A percentile compares a stretch with the other conserved stretches of the same genome.
phyloP scores from a whole-genome alignment of 768 basidiomycete genomes.

The Gelatoporia subvermispora region DNA sequence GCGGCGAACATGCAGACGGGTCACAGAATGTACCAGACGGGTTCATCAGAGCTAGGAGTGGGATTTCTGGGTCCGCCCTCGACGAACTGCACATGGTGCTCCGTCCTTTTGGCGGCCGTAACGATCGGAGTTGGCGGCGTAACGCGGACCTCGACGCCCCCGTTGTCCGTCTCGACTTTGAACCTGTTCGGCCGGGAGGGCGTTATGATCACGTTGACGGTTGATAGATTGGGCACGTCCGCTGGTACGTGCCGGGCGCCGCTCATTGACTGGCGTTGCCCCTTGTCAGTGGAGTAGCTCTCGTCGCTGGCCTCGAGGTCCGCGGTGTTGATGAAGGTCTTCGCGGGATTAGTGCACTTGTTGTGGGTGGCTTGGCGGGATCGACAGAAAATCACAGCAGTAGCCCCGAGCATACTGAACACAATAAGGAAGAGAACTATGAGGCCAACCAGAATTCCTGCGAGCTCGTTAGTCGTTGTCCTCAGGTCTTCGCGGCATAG shows the following conservation, averaged over 20 bases:
- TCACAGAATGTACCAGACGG: too few relatives aligned
- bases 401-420: slow-evolving; percentile 11
- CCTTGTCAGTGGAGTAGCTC: not conserved
- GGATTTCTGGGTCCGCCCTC: too few relatives aligned
- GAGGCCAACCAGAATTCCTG: slow-evolving; percentile 12
- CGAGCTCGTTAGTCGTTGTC: too few relatives aligned
- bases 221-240: not conserved
- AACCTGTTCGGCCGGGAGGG: slow-evolving; percentile 11
- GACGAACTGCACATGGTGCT: too few relatives aligned
- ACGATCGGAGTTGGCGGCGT: slow-evolving; percentile 14
- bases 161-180: slow-evolving; percentile 7
- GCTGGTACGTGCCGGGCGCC: not conserved
- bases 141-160: slow-evolving; percentile 13
- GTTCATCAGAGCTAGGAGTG: too few relatives aligned
- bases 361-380: slow-evolving; percentile 5
- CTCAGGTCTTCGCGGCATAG: not conserved
- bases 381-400: slow-evolving; percentile 10
- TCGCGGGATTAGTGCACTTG: slow-evolving; percentile 1
- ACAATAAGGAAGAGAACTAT: slow-evolving; percentile 6
- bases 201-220: slow-evolving; percentile 11
- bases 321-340: not conserved
- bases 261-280: slow-evolving; percentile 1
- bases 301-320: slow-evolving; percentile 7
- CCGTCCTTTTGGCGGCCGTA: slow-evolving; percentile 1
- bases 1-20: too few relatives aligned